Evolutionary conservation across 805 yeast genomes (phyloP).

Genomic region (Candida awuae): DNA sequence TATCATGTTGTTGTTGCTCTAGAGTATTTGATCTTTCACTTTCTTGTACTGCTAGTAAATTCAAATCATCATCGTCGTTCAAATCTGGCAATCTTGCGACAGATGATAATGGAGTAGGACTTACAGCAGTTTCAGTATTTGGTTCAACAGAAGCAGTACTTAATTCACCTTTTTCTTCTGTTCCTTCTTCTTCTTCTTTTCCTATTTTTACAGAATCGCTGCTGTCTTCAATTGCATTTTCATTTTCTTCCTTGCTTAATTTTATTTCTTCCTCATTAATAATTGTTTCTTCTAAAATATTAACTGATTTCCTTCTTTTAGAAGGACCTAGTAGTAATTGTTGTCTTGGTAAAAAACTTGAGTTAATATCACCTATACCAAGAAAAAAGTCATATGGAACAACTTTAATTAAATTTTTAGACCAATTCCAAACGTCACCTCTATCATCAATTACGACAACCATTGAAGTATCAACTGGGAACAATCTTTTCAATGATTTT

Average conservation of each 20-base stretch:
- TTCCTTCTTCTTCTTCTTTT: neutral
- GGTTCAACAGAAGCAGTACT: slow-evolving; percentile 8
- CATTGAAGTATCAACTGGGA: slow-evolving; percentile 95
- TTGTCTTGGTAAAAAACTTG: slow-evolving; percentile 82
- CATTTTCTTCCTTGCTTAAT: slow-evolving; percentile 22
- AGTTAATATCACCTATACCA: slow-evolving; percentile 95
- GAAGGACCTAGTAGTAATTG: slow-evolving; percentile 53
- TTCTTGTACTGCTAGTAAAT: slow-evolving; percentile 47
- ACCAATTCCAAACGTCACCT: slow-evolving; percentile 99
- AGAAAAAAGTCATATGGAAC: slow-evolving; percentile 94
- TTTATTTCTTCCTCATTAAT: slow-evolving; percentile 15
- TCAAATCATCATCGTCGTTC: slow-evolving; percentile 40
- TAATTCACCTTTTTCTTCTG: neutral
- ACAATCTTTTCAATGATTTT: slow-evolving; percentile 77
- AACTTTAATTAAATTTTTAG: slow-evolving; percentile 80
- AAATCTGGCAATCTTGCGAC: slow-evolving; percentile 42
- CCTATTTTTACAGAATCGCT: slow-evolving; percentile 14
- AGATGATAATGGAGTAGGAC: slow-evolving; percentile 30
- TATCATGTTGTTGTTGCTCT: slow-evolving; percentile 71
- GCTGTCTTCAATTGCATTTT: slow-evolving; percentile 18
- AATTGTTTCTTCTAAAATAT: slow-evolving; percentile 42
- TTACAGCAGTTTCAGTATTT: neutral
- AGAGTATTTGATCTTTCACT: slow-evolving; percentile 59
- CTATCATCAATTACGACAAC: slow-evolving; percentile 95
- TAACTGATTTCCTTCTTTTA: slow-evolving; percentile 50